Base-by-base conservation (phyloP, 768 basidiomycete genomes). In the Postia placenta region DNA sequence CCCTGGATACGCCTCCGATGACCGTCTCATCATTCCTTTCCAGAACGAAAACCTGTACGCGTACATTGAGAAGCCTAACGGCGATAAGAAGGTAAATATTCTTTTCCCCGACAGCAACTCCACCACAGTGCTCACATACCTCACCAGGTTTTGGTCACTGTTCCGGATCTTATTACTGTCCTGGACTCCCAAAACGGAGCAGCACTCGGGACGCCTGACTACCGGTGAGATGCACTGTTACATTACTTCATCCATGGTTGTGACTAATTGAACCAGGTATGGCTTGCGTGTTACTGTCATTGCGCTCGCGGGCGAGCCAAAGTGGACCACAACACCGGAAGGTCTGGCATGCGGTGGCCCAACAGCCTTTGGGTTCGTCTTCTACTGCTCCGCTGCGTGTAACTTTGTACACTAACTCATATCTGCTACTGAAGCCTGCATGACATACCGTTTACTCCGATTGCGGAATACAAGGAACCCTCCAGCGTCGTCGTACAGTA, bases 161-260 rank as follows among this genome's bases (percentile, higher is more conserved):
- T 86, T 11, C 84, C 83, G 3, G 83, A 85, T 60, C 69, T 86
- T 22, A 81, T 85, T 47, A 69, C 76, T 0, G 76, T 85, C 11
- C 63, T 85, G 11, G 83, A 86, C 54, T 74, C 79, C 19, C 80
- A 81, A 53, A 79, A 67, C 49, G 83, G 83, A 0, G 67, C 73
- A 3, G 76, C 80, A 25, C 65, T 86, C 6, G 82, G 83, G 12
- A 82, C 81, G 1, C 83, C 74, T 20, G 75, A 84, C 43, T 81
- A 82, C 19, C 42, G 42, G 42, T 44, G 26, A 28, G 42, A 15
- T 7, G 5, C 9, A 27, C 9, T 19, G 42, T 27, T 7, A 20
- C 3, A 27, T 44, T 25, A 24, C 12, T 22, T 23, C 5, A 9
- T n/a, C n/a, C n/a, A n/a, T n/a, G n/a, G n/a, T n/a, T n/a, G n/a